Percentiles rank a stretch among this genome's conserved stretches.
phyloP scores from a whole-genome alignment of 805 yeast genomes.

The Sugiyamaella floridensis region DNA sequence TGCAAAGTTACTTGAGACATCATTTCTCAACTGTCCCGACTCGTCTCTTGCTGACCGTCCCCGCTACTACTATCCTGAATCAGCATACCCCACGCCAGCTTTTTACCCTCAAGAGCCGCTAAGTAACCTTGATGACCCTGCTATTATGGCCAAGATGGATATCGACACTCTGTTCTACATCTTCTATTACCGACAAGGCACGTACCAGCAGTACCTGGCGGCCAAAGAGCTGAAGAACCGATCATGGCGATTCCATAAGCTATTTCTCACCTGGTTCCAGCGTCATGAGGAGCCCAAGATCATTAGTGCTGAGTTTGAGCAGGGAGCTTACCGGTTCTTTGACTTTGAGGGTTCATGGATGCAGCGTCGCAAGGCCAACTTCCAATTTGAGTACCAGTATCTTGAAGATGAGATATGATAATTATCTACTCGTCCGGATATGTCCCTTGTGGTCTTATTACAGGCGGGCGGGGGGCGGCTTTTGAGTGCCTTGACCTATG shows the following conservation, averaged over 20 bases:
- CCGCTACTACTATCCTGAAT: constrained; percentile 62
- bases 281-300: constrained; percentile 50
- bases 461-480: too few species aligned
- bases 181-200: constrained; percentile 77
- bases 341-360: constrained; percentile 72
- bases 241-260: constrained; percentile 77
- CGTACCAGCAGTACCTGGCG: constrained; percentile 65
- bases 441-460: too few species aligned
- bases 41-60: constrained; percentile 86
- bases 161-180: constrained; percentile 85
- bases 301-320: constrained; percentile 38
- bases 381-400: constrained; percentile 43
- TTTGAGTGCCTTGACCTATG: background rate
- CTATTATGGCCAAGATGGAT: constrained; percentile 63
- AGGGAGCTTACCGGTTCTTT: constrained; percentile 67
- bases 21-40: constrained; percentile 86
- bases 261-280: constrained; percentile 74
- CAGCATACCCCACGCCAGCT: constrained; percentile 83
- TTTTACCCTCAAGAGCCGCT: constrained; percentile 83
- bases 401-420: constrained; percentile 37
- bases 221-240: constrained; percentile 73
- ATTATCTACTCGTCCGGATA: background rate
- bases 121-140: constrained; percentile 45
- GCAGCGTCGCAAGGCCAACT: constrained; percentile 53
- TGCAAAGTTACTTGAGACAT: constrained; percentile 59